These are phyloP conservation scores for Podaxis sp. DNA, from an alignment of 768 basidiomycete genomes.

Conservation along the genomic window DNA sequence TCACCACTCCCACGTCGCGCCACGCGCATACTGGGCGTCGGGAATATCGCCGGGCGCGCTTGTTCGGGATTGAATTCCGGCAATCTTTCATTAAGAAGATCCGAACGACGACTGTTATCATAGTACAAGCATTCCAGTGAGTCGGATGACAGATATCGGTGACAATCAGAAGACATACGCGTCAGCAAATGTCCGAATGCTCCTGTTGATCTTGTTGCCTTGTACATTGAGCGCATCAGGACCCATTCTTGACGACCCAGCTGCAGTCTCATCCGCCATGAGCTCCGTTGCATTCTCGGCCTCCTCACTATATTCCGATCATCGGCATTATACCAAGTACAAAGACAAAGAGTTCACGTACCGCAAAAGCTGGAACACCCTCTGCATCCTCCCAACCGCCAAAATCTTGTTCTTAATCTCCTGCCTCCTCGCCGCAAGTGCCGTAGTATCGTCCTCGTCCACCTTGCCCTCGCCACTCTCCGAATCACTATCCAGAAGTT, in stretches of 20 bases:
- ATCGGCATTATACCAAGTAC: not conserved
- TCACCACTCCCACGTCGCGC: slow-evolving; percentile 35
- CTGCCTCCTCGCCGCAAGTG: slow-evolving; percentile 56
- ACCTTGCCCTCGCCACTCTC: slow-evolving; percentile 37
- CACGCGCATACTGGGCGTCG: slow-evolving; percentile 58
- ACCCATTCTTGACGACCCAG: slow-evolving; percentile 30
- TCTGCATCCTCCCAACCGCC: slow-evolving; percentile 88
- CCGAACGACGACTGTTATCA: slow-evolving; percentile 59
- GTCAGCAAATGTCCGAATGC: slow-evolving; percentile 73
- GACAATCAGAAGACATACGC: slow-evolving; percentile 49
- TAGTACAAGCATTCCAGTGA: slow-evolving; percentile 10
- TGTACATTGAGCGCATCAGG: slow-evolving; percentile 64
- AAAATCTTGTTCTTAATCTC: slow-evolving; percentile 93
- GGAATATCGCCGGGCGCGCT: slow-evolving; percentile 42
- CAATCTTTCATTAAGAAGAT: slow-evolving; percentile 73
- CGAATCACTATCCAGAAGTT: slow-evolving; percentile 63
- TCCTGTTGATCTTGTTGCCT: slow-evolving; percentile 54
- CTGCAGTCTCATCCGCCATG: slow-evolving; percentile 29
- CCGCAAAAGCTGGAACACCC: slow-evolving; percentile 88
- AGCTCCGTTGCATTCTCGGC: slow-evolving; percentile 78
- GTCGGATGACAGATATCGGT: not conserved
- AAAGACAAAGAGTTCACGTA: slow-evolving; percentile 34
- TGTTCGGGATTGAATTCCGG: slow-evolving; percentile 49
- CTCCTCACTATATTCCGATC: slow-evolving; percentile 55
- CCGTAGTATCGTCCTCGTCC: slow-evolving; percentile 31